Conservation (phyloP, 345 rosid genomes). For the Gynandropsis gynandra region DNA sequence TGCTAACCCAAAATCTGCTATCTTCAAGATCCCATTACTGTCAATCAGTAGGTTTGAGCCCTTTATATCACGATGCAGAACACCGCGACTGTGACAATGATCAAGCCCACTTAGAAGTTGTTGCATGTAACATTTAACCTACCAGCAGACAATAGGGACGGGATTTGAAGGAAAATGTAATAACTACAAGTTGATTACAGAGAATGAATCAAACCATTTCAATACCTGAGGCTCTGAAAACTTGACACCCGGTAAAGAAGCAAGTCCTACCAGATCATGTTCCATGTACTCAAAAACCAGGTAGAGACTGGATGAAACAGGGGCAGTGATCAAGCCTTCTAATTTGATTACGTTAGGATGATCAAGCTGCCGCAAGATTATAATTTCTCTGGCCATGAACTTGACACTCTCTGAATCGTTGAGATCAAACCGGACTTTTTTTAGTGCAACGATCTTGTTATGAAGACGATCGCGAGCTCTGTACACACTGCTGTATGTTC, state of each 20-base stretch:
- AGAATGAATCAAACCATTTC: background rate
- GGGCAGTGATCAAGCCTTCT: slow-evolving; percentile 87
- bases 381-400: slow-evolving; percentile 92
- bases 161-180: background rate
- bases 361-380: slow-evolving; percentile 71
- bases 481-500: slow-evolving; percentile 90
- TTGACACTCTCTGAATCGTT: slow-evolving; percentile 74
- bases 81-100: slow-evolving; percentile 77
- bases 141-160: slow-evolving; percentile 13
- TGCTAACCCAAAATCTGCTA: slow-evolving; percentile 94
- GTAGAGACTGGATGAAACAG: slow-evolving; percentile 62
- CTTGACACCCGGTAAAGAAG: slow-evolving; percentile 71
- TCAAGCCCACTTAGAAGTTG: slow-evolving; percentile 93
- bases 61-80: slow-evolving; percentile 92
- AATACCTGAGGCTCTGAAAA: slow-evolving; percentile 88
- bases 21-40: slow-evolving; percentile 73
- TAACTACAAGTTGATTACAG: background rate
- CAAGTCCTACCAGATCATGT: slow-evolving; percentile 92
- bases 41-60: slow-evolving; percentile 94
- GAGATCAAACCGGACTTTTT: slow-evolving; percentile 77
- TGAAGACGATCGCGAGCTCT: slow-evolving; percentile 66
- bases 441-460: slow-evolving; percentile 73
- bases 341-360: slow-evolving; percentile 89
- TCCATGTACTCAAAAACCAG: slow-evolving; percentile 98
- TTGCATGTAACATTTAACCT: slow-evolving; percentile 95